Evolutionary conservation across 2,329 filamentous ascomycete species (phyloP), one percentile per base, ranked within the genome.

Genomic region (Teratosphaeriaceae sp.): DNA sequence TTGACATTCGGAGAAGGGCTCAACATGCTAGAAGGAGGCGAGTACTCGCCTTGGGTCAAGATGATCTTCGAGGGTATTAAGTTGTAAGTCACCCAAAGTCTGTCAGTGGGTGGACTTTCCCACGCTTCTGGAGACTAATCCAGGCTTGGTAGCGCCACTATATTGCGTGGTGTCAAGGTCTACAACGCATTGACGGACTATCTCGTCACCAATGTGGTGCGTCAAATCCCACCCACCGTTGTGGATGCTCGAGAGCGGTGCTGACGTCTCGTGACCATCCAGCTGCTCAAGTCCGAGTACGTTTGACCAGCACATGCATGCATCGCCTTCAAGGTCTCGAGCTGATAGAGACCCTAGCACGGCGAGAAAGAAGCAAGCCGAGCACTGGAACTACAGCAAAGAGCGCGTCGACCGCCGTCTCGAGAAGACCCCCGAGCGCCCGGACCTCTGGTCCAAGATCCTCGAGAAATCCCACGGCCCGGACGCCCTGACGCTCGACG

Each of bases 381-480:
- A 57, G 42, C 54, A 60, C 30, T 56, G 44, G 42, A 51, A 51
- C 33, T 56, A 55, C 40, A 49, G 51, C 9, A 52, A 29, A 16
- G 52, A 55, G 21, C 48, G 60, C 5, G 49, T 62, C 3, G 54
- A 62, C 27, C 47, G 51, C 3, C 50, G 58, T 11, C 46, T 62
- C 3, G 41, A 47, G n/a, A 50, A 45, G 19, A 48, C 35, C 16
- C 50, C 56, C 0, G 52, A 55, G 1, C 47, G 46, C 2, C 45
- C 55, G 2, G 59, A 63, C 38, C 35, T 63, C 9, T 63, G 60
- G 60, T 52, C 48, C 5, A 55, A 53, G 40, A 55, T 60, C 21
- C 22, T 60, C 15, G 55, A 53, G 31, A 56, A 57, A 40, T 48
- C 36, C 36, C 26, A 48, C 41, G 51, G 46, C 3, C 43, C 44